Conservation (phyloP, 2,329 filamentous ascomycete species). For the Dactylella cylindrospora region DNA sequence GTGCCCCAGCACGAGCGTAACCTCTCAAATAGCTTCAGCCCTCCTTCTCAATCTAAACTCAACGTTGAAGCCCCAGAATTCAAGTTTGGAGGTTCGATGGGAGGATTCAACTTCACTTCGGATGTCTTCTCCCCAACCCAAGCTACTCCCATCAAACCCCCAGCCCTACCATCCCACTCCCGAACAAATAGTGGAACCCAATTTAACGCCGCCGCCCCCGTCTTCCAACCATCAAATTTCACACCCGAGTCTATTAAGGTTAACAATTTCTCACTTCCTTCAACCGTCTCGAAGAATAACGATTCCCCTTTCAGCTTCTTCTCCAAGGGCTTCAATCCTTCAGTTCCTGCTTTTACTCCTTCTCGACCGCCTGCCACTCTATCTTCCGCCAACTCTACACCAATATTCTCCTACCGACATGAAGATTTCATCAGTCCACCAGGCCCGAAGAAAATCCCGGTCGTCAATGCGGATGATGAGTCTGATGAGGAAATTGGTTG, state of each 20-base stretch:
- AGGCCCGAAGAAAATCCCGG: constrained; percentile 79
- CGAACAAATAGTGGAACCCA: constrained; percentile 52
- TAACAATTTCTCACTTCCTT: constrained; percentile 33
- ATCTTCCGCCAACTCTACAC: constrained; percentile 65
- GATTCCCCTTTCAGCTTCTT: constrained; percentile 69
- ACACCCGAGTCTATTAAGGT: constrained; percentile 26
- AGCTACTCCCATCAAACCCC: constrained; percentile 56
- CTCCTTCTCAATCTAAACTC: constrained; percentile 62
- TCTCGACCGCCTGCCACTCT: constrained; percentile 55
- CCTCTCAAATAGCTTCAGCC: constrained; percentile 11
- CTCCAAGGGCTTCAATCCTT: constrained; percentile 69
- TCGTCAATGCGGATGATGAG: constrained; percentile 59
- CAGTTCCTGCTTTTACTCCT: constrained; percentile 75
- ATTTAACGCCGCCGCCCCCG: constrained; percentile 70
- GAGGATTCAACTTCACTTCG: constrained; percentile 54
- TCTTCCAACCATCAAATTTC: constrained; percentile 64
- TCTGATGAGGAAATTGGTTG: constrained; percentile 56
- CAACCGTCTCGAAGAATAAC: constrained; percentile 49
- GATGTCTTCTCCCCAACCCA: constrained; percentile 55
- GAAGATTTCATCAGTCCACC: constrained; percentile 65
- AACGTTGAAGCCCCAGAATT: constrained; percentile 91
- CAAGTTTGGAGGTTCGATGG: constrained; percentile 65
- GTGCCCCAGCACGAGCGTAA: constrained; percentile 64
- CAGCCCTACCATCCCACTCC: constrained; percentile 34
- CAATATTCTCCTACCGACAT: constrained; percentile 59